phyloP scores from a whole-genome alignment of 2,329 filamentous ascomycete genomes.

The Colletotrichum cuscutae region DNA sequence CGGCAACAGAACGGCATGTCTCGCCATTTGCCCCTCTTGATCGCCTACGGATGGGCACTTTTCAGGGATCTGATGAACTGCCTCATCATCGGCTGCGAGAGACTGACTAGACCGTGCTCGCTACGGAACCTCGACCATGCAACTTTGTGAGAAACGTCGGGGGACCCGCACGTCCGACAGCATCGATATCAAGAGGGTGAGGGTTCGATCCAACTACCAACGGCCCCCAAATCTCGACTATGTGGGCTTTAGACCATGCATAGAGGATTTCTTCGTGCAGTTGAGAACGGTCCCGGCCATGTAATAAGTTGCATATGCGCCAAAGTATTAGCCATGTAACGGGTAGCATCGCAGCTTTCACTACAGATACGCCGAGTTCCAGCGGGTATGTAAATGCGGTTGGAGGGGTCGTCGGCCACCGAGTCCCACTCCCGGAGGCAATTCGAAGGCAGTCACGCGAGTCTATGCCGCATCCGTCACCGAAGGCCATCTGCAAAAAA shows the following conservation, averaged over 20 bases:
- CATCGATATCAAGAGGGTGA: background rate
- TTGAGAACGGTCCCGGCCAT: background rate
- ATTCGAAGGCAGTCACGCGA: conserved; percentile 15
- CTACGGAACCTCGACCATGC: background rate
- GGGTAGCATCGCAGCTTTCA: background rate
- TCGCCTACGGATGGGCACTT: background rate
- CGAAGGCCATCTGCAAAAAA: background rate
- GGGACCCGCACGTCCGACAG: background rate
- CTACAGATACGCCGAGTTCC: background rate
- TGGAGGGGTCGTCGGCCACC: conserved; percentile 8
- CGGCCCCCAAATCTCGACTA: background rate
- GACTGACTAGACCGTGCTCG: background rate
- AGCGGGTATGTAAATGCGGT: conserved; percentile 3
- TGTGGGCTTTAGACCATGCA: background rate
- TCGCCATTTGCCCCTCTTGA: background rate
- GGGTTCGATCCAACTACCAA: background rate
- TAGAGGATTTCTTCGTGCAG: background rate
- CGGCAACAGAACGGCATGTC: conserved; percentile 9
- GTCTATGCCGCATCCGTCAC: conserved; percentile 20
- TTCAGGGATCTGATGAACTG: background rate
- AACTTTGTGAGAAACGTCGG: background rate
- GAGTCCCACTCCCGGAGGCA: conserved; percentile 12
- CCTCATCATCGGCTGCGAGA: background rate
- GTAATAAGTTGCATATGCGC: conserved; percentile 6
- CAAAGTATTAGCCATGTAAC: background rate